Conservation (phyloP, 2,329 filamentous ascomycete genomes). For the Hymenotorrendiella dingleyae region DNA sequence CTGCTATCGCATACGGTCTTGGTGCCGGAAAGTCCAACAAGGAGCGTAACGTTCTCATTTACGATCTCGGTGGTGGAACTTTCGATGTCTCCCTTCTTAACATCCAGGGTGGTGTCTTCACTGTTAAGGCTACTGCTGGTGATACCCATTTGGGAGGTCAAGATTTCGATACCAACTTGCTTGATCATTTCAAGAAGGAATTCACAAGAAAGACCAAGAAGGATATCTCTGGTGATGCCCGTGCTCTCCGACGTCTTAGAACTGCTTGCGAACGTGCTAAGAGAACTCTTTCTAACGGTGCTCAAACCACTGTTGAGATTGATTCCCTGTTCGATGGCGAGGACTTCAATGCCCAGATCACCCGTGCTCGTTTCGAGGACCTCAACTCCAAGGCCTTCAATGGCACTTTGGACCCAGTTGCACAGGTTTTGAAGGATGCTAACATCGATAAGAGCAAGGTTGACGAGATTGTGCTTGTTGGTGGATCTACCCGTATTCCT, state of each 20-base stretch:
- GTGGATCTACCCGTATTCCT: conserved; percentile 98
- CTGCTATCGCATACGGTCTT: conserved; percentile 97
- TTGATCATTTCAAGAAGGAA: conserved; percentile 96
- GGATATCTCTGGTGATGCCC: conserved; percentile 72
- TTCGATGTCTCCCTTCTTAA: conserved; percentile 99
- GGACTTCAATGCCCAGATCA: conserved; percentile 96
- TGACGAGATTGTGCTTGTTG: conserved; percentile 97
- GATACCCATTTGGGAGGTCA: conserved; percentile 94
- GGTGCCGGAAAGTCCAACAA: conserved; percentile 91
- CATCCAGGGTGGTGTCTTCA: conserved; percentile 99
- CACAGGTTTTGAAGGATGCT: conserved; percentile 94
- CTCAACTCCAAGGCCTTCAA: conserved; percentile 93
- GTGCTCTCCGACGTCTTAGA: conserved; percentile 90
- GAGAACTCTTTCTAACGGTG: conserved; percentile 95
- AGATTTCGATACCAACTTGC: conserved; percentile 93
- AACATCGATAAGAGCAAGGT: conserved; percentile 82
- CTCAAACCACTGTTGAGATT: conserved; percentile 96
- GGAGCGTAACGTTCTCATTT: conserved; percentile 98
- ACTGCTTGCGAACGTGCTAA: conserved; percentile 99
- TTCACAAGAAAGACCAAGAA: conserved; percentile 78
- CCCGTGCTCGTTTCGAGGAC: conserved; percentile 98
- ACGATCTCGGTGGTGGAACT: conserved; percentile 99
- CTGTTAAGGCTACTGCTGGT: conserved; percentile 96
- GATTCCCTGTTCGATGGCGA: conserved; percentile 97
- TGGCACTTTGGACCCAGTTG: conserved; percentile 90